phyloP scores from a whole-genome alignment of 192 early-diverging fungal genomes.

The Podila verticillata region DNA sequence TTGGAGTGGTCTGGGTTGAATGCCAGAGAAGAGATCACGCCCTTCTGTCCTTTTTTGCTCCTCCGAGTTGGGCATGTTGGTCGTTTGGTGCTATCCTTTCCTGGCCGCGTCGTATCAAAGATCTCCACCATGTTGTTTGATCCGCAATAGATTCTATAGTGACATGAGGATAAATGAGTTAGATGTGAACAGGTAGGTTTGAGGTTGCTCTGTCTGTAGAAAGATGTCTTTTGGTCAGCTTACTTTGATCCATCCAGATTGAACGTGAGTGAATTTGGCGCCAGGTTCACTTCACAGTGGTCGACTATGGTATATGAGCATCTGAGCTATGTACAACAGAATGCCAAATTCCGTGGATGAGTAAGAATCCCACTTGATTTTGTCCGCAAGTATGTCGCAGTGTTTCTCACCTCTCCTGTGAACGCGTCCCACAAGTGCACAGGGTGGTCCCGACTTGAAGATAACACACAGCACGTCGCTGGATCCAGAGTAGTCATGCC shows the following conservation, averaged over 20 bases:
- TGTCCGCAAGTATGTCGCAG: background rate
- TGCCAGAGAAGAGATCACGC: slow-evolving; percentile 76
- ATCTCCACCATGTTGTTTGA: slow-evolving; percentile 72
- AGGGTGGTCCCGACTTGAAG: slow-evolving; percentile 78
- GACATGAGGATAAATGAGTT: background rate
- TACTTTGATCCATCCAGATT: slow-evolving; percentile 72
- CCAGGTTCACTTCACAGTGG: slow-evolving; percentile 70
- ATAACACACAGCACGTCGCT: slow-evolving; percentile 67
- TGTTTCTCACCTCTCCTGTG: slow-evolving; percentile 58
- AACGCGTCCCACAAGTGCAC: slow-evolving; percentile 79
- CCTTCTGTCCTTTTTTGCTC: slow-evolving; percentile 79
- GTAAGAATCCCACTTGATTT: background rate
- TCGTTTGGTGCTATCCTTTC: slow-evolving; percentile 55
- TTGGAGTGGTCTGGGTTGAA: slow-evolving; percentile 73
- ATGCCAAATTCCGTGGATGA: background rate
- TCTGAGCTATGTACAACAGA: slow-evolving; percentile 50
- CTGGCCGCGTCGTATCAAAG: slow-evolving; percentile 76
- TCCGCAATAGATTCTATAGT: slow-evolving; percentile 71
- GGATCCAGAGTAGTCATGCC: slow-evolving; percentile 65
- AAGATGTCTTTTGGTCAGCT: background rate
- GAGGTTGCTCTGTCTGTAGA: background rate
- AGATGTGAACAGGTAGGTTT: background rate
- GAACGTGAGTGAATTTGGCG: slow-evolving; percentile 74
- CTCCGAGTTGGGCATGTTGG: slow-evolving; percentile 69
- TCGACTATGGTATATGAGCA: slow-evolving; percentile 75